Evolutionary conservation across 2,329 filamentous ascomycete genomes (phyloP).

Genomic region (Septoria linicola): DNA sequence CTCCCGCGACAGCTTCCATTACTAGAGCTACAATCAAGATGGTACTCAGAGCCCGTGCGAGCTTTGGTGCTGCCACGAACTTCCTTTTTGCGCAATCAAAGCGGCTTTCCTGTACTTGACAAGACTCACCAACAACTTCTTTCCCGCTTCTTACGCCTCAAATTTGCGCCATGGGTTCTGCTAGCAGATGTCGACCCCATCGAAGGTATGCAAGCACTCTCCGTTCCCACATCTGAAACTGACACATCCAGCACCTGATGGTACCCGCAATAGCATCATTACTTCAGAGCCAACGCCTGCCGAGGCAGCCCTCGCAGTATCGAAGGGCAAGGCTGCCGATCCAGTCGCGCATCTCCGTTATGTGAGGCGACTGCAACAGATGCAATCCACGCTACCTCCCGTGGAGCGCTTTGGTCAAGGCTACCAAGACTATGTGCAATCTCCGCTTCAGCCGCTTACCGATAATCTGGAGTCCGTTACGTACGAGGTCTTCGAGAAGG

Average conservation of each 20-base stretch:
- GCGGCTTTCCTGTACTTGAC: conserved; percentile 59
- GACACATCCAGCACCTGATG: background rate
- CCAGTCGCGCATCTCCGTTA: conserved; percentile 72
- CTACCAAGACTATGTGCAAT: conserved; percentile 93
- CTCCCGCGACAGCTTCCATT: conserved; percentile 60
- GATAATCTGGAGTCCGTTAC: conserved; percentile 97
- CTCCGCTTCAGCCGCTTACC: conserved; percentile 87
- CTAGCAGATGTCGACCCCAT: conserved; percentile 59
- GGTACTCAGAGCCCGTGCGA: conserved; percentile 63
- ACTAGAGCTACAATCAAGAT: conserved; percentile 56
- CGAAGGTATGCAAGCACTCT: conserved; percentile 5
- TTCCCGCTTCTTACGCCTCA: conserved; percentile 57
- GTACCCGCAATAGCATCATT: background rate
- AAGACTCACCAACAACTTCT: conserved; percentile 60
- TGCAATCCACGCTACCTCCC: conserved; percentile 65
- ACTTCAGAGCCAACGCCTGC: conserved; percentile 60
- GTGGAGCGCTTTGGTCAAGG: conserved; percentile 68
- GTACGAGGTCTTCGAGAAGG: conserved; percentile 97
- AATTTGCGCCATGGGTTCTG: conserved; percentile 59
- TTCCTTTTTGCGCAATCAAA: conserved; percentile 58
- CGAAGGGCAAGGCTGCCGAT: conserved; percentile 49
- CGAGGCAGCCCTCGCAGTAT: conserved; percentile 54
- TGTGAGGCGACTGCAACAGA: conserved; percentile 76
- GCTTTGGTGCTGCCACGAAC: conserved; percentile 54
- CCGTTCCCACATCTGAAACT: background rate